Conservation (phyloP, 768 basidiomycete species). For the Podaxis rugospora region DNA sequence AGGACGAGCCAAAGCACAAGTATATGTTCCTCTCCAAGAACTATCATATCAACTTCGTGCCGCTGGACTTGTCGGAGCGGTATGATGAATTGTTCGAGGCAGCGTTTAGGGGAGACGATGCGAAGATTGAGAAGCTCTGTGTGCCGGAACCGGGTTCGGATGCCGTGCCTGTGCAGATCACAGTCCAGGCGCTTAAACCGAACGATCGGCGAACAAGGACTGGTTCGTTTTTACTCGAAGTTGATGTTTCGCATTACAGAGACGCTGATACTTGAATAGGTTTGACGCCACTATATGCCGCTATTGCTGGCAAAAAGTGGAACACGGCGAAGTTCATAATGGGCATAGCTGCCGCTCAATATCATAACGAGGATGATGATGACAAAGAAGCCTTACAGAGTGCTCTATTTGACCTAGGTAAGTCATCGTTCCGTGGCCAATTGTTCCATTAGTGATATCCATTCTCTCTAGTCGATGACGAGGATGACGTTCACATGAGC, state of each 20-base stretch:
- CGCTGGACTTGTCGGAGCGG: slow-evolving; percentile 25
- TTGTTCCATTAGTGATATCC: neutral
- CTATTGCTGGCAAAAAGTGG: slow-evolving; percentile 47
- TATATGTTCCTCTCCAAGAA: slow-evolving; percentile 13
- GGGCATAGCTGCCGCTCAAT: slow-evolving; percentile 53
- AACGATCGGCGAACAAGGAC: slow-evolving; percentile 13
- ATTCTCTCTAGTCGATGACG: slow-evolving; percentile 26
- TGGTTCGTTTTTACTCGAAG: slow-evolving; percentile 18
- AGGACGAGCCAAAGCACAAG: neutral
- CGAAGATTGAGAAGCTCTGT: slow-evolving; percentile 47
- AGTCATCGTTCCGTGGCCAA: neutral
- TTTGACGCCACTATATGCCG: slow-evolving; percentile 46
- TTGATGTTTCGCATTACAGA: neutral
- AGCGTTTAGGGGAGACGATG: slow-evolving; percentile 47
- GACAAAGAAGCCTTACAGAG: slow-evolving; percentile 29
- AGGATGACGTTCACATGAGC: slow-evolving; percentile 26
- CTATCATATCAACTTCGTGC: slow-evolving; percentile 26
- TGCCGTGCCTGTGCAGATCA: slow-evolving; percentile 37
- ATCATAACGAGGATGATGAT: slow-evolving; percentile 33
- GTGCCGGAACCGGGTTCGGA: slow-evolving; percentile 25
- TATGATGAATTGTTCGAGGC: slow-evolving; percentile 60
- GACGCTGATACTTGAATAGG: slow-evolving; percentile 23
- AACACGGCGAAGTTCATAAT: slow-evolving; percentile 55
- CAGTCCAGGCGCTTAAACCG: slow-evolving; percentile 25
- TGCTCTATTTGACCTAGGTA: slow-evolving; percentile 31